Conservation (phyloP, 345 rosid species). For the Crucihimalaya himalaica region DNA sequence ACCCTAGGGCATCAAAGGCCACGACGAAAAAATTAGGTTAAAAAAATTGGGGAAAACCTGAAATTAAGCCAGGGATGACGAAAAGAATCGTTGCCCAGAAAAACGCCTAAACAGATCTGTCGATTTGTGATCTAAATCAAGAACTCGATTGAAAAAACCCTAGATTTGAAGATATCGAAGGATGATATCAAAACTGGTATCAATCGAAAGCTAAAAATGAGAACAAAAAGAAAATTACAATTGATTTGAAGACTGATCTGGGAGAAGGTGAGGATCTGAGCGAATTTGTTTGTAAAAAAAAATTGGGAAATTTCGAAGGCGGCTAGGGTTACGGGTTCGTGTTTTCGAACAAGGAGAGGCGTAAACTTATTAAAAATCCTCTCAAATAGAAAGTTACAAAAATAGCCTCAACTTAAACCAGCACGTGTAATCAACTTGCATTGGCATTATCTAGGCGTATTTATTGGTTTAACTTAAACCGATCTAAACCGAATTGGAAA, state of each 20-base stretch:
- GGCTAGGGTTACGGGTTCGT: slow-evolving; percentile 43
- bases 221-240: slow-evolving; percentile 29
- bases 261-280: slow-evolving; percentile 34
- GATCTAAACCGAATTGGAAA: neutral
- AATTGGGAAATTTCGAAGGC: slow-evolving; percentile 25
- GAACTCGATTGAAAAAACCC: slow-evolving; percentile 15
- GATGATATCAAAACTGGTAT: slow-evolving; percentile 28
- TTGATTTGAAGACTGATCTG: slow-evolving; percentile 31
- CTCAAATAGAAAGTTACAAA: neutral
- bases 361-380: slow-evolving; percentile 38
- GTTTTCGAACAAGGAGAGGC: slow-evolving; percentile 15
- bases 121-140: slow-evolving; percentile 13
- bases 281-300: slow-evolving; percentile 15
- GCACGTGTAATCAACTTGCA: slow-evolving; percentile 22
- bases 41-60: slow-evolving; percentile 14
- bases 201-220: slow-evolving; percentile 36
- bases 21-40: slow-evolving; percentile 1
- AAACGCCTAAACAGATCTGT: slow-evolving; percentile 21
- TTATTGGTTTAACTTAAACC: slow-evolving; percentile 5
- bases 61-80: neutral
- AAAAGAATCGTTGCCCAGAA: slow-evolving; percentile 2
- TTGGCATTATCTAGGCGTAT: neutral
- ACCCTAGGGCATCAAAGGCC: neutral
- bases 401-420: slow-evolving; percentile 9
- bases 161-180: slow-evolving; percentile 13